Conservation (phyloP, 2,329 filamentous ascomycete genomes). For the Fusarium annulatum region DNA sequence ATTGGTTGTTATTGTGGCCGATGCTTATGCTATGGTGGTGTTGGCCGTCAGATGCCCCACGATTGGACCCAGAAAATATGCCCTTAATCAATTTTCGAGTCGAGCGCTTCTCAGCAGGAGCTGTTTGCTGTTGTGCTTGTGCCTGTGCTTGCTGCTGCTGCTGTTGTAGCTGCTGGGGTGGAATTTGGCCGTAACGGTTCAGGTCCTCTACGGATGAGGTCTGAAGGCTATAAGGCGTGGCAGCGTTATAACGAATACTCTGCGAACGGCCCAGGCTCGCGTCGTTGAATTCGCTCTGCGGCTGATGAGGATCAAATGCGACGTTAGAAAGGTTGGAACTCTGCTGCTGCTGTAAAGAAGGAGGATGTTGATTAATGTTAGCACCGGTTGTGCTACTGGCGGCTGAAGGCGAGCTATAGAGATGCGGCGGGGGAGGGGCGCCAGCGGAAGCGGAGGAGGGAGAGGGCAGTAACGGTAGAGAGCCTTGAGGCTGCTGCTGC, state of each 20-base stretch:
- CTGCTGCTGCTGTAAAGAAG: conserved; percentile 47
- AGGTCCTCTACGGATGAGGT: conserved; percentile 58
- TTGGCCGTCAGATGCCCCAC: conserved; percentile 41
- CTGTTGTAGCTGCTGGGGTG: conserved; percentile 43
- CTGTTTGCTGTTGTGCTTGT: conserved; percentile 42
- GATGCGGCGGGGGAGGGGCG: conserved; percentile 45
- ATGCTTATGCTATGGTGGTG: conserved; percentile 47
- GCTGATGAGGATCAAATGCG: conserved; percentile 51
- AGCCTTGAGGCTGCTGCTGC: conserved; percentile 34
- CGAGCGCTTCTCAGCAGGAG: conserved; percentile 58
- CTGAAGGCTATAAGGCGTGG: conserved; percentile 49
- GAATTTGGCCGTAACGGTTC: conserved; percentile 37
- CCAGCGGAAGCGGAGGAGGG: conserved; percentile 29
- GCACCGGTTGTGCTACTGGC: conserved; percentile 40
- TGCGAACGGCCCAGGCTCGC: conserved; percentile 60
- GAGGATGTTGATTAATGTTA: conserved; percentile 43
- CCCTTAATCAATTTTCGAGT: conserved; percentile 66
- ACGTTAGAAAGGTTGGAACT: conserved; percentile 40
- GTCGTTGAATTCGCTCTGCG: conserved; percentile 59
- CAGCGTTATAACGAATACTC: conserved; percentile 60
- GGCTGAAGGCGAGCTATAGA: conserved; percentile 47
- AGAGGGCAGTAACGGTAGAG: conserved; percentile 31
- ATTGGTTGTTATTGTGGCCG: conserved; percentile 42
- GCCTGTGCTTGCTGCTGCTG: conserved; percentile 36
- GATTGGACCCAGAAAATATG: conserved; percentile 59